phyloP scores from a whole-genome alignment of 2,329 filamentous ascomycete species.

The Botrytis fragariae region DNA sequence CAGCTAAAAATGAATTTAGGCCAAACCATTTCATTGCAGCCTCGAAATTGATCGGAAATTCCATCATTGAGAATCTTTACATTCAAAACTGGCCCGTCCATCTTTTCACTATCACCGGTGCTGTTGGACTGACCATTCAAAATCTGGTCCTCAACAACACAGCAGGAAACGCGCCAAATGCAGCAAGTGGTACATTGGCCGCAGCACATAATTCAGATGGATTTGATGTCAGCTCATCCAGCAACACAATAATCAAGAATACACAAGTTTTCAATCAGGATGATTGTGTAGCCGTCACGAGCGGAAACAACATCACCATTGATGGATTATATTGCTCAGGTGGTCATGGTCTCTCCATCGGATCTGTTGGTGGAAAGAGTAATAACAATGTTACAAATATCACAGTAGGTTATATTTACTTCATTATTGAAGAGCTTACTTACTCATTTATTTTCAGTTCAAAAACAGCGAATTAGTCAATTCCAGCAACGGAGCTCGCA shows the following conservation, averaged over 20 bases:
- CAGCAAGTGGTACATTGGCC: slow-evolving; percentile 24
- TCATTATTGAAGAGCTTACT: background rate
- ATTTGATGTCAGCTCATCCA: slow-evolving; percentile 48
- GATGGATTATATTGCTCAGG: slow-evolving; percentile 35
- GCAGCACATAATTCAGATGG: slow-evolving; percentile 52
- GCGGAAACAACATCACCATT: slow-evolving; percentile 37
- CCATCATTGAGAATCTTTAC: slow-evolving; percentile 48
- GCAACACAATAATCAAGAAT: slow-evolving; percentile 43
- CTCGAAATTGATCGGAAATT: slow-evolving; percentile 49
- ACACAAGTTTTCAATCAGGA: slow-evolving; percentile 35
- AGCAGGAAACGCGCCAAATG: slow-evolving; percentile 48
- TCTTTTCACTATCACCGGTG: slow-evolving; percentile 47
- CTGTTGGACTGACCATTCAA: slow-evolving; percentile 46
- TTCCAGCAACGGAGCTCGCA: slow-evolving; percentile 40
- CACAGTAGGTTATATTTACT: slow-evolving; percentile 26
- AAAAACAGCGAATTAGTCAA: slow-evolving; percentile 32
- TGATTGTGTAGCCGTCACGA: slow-evolving; percentile 39
- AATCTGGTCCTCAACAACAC: slow-evolving; percentile 56
- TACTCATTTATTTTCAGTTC: slow-evolving; percentile 28
- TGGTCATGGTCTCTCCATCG: slow-evolving; percentile 38
- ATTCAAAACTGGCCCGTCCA: slow-evolving; percentile 56
- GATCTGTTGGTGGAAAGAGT: slow-evolving; percentile 38
- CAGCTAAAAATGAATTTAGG: slow-evolving; percentile 45
- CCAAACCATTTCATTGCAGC: slow-evolving; percentile 56
- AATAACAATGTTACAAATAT: slow-evolving; percentile 40